Evolutionary conservation across 768 basidiomycete species (phyloP).

Genomic region (Hypsizygus marmoreus): DNA sequence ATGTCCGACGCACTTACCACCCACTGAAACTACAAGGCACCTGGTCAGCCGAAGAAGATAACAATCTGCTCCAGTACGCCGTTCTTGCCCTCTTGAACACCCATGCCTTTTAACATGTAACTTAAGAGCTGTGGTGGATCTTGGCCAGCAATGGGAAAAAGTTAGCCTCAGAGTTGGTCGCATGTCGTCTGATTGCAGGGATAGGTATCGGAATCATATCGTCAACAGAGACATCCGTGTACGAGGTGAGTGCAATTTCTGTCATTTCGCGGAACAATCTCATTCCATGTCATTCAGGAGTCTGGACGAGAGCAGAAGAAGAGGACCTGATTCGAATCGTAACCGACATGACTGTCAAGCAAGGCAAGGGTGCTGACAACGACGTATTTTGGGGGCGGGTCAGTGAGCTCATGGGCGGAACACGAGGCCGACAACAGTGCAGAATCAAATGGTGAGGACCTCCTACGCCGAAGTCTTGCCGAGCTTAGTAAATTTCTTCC

Average conservation of each 20-base stretch:
- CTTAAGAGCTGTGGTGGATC: conserved; percentile 64
- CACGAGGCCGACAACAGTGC: conserved; percentile 79
- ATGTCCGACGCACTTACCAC: conserved; percentile 70
- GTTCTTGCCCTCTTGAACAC: neutral
- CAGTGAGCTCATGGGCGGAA: conserved; percentile 75
- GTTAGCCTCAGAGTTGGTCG: conserved; percentile 71
- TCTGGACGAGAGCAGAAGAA: conserved; percentile 83
- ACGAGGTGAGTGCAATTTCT: conserved; percentile 42
- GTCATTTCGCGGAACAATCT: neutral
- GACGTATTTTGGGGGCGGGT: conserved; percentile 86
- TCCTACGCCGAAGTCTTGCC: neutral
- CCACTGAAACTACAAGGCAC: conserved; percentile 69
- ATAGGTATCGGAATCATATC: conserved; percentile 85
- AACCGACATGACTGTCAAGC: conserved; percentile 68
- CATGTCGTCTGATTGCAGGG: conserved; percentile 79
- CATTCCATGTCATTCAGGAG: conserved; percentile 36
- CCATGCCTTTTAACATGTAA: neutral
- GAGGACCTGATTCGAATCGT: conserved; percentile 74
- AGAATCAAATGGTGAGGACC: conserved; percentile 76
- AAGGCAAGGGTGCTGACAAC: conserved; percentile 73
- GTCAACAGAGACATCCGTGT: conserved; percentile 64
- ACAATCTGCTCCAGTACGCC: conserved; percentile 58
- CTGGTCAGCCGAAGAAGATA: conserved; percentile 72
- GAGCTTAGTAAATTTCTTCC: conserved; percentile 1
- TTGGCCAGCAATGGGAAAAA: conserved; percentile 83